Evolutionary conservation across 2,329 filamentous ascomycete genomes (phyloP), one percentile per base, ranked within the genome.

Genomic region (Penicillium hesseltinei): DNA sequence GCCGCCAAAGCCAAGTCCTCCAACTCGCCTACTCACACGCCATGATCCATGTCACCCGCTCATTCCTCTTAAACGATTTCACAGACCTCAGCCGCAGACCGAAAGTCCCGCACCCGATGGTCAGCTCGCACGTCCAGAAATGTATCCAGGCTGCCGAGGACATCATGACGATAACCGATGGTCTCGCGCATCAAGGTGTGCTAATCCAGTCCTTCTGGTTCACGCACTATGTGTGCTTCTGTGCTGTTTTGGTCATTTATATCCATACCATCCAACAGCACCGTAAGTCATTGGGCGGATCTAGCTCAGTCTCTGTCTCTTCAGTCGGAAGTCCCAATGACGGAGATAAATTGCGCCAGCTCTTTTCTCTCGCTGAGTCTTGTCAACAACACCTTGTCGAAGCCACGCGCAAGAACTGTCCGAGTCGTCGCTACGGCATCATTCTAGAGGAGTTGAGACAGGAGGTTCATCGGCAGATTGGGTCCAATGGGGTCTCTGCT

Each of bases 351-450:
- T 45, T 71, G 23, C 63, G 66, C 5, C 67, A 71, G 13, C 67
- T 80, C 2, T 73, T 80, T 33, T 62, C 71, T 15, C 72, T 78
- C 9, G 78, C 78, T 3, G 78, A 80, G 52, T 66, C 70, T n/a
- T 80, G 77, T 56, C 71, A 80, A 45, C 69, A 71, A 11, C 77
- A 81, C 58, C 71, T 81, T 15, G 77, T 77, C 2, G 72, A 76
- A 52, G 79, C 78, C 3, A 80, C 78, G 4, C 74, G 75, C 2
- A 75, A 71, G 13, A 80, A 80, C 33, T 80, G 77, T 2, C 78
- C 78, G 0, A 79, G 77, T 47, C 73, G 77, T 7, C 72, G 77
- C 39, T 81, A 81, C 44, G 77, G 76, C 31, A 80, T 80, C 48
- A 81, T 81, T 43, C 61, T 81, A 10, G 77, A 79, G 46, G 78